Percentiles rank a stretch among this genome's conserved stretches.
Conservation (phyloP, 192 early-diverging fungal genomes). For the Rhizophlyctis rosea region DNA sequence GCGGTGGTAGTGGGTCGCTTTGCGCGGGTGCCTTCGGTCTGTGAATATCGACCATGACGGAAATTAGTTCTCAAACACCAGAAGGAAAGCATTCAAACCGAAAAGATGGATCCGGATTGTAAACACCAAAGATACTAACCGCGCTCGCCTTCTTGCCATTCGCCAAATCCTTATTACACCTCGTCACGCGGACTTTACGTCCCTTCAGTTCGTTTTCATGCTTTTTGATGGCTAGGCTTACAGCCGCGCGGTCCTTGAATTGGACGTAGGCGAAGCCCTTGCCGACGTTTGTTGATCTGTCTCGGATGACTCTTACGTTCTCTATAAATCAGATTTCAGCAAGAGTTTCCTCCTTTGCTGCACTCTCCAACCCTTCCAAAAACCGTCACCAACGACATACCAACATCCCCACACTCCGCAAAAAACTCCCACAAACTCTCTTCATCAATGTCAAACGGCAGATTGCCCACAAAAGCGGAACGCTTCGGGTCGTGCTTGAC, state of each 20-base stretch:
- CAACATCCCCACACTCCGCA: conserved; percentile 46
- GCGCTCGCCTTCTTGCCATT: not conserved
- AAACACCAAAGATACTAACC: too few relatives aligned
- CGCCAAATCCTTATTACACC: conserved; percentile 19
- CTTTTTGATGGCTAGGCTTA: conserved; percentile 74
- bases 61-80: too few relatives aligned
- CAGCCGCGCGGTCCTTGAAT: conserved; percentile 71
- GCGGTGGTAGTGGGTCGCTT: too few relatives aligned
- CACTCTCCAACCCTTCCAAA: too few relatives aligned
- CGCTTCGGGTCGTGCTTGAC: conserved; percentile 70
- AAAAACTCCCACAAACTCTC: conserved; percentile 46
- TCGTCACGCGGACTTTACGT: conserved; percentile 55
- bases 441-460: conserved; percentile 52
- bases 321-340: conserved; percentile 61
- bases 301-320: conserved; percentile 82
- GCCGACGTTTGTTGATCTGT: conserved; percentile 77
- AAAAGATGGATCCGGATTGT: too few relatives aligned
- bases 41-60: too few relatives aligned
- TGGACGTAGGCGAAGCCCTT: conserved; percentile 95
- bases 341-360: too few relatives aligned
- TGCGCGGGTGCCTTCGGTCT: too few relatives aligned
- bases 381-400: too few relatives aligned
- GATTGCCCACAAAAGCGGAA: conserved; percentile 56
- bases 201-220: conserved; percentile 66
- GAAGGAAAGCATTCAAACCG: too few relatives aligned